Conservation (phyloP, 2,329 filamentous ascomycete species). For the Tolypocladium ophioglossoides region DNA sequence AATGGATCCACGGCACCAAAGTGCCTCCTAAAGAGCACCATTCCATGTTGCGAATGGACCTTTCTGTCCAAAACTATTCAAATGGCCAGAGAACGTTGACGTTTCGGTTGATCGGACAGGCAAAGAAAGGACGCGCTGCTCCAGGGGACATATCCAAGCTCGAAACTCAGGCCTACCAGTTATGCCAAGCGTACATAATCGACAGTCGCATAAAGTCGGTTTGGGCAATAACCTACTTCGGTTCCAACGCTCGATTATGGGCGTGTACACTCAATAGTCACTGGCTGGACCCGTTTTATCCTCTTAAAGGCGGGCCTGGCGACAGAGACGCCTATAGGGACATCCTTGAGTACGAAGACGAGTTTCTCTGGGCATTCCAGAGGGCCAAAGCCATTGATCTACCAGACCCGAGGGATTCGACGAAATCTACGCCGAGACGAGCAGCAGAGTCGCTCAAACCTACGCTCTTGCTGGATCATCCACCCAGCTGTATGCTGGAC, state of each 20-base stretch:
- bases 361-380: background rate
- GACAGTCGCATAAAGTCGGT: background rate
- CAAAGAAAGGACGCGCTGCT: background rate
- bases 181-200: background rate
- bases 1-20: background rate
- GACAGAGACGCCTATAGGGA: background rate
- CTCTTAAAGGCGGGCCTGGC: background rate
- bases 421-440: background rate
- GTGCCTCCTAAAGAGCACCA: background rate
- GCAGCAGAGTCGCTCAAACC: background rate
- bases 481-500: too few relatives aligned
- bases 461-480: background rate
- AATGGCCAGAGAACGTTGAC: background rate
- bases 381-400: background rate
- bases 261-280: background rate
- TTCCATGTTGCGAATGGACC: background rate
- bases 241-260: background rate
- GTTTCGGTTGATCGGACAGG: background rate
- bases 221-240: slow-evolving; percentile 1
- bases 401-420: background rate
- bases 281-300: background rate
- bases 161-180: background rate
- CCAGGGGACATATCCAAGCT: background rate
- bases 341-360: background rate
- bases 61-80: background rate